Conservation (phyloP, 202 grass and related monocot genomes). For the Thinopyrum obtusiflorum region DNA sequence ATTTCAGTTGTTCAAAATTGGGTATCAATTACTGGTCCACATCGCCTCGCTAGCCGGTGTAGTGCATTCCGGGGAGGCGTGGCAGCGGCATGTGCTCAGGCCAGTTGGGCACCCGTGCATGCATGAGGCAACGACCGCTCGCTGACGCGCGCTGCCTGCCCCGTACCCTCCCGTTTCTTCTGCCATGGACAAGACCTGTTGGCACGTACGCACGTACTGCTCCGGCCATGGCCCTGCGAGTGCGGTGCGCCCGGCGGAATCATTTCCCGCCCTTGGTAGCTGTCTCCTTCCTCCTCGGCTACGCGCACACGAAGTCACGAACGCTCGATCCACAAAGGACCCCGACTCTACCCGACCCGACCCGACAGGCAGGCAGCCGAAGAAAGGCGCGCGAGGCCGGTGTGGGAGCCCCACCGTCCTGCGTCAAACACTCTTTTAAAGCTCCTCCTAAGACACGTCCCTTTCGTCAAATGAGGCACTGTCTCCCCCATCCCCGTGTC, state of each 20-base stretch:
- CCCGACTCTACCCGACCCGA: too few species aligned
- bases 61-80: too few species aligned
- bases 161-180: background rate
- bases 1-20: too few species aligned
- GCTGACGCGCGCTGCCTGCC: background rate
- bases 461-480: conserved; percentile 44
- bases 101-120: background rate
- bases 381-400: background rate
- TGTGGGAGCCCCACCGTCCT: background rate
- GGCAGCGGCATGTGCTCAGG: background rate
- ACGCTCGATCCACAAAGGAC: too few species aligned
- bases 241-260: background rate
- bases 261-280: background rate
- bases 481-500: conserved; percentile 1
- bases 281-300: background rate
- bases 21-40: too few species aligned
- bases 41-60: too few species aligned
- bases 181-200: background rate
- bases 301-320: background rate
- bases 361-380: background rate
- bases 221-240: background rate
- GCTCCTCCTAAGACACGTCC: conserved; percentile 27
- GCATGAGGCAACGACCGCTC: background rate
- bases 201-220: background rate
- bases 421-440: background rate